Conservation (phyloP, 176 grass and related monocot species). For the Phragmites australis region DNA sequence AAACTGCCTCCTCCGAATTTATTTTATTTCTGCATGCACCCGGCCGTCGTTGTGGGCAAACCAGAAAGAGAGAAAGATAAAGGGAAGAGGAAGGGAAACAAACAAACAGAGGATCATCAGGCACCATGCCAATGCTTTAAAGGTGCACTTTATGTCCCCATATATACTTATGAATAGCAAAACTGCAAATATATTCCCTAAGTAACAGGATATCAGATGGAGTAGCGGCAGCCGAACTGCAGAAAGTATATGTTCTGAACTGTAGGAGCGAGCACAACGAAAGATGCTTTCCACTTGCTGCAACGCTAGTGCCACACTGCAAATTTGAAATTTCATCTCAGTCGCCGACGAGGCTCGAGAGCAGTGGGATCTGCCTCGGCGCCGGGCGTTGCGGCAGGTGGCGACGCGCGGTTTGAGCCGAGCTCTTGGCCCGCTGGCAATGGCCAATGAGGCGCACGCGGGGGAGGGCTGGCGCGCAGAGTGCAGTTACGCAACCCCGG, state of each 20-base stretch:
- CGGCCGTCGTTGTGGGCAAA: not conserved
- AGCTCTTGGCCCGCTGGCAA: not conserved
- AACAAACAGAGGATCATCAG: not conserved
- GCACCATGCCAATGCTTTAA: not conserved
- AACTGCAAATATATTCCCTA: slow-evolving; percentile 1
- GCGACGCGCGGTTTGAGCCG: slow-evolving; percentile 8
- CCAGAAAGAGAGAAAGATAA: not conserved
- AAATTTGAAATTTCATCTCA: not conserved
- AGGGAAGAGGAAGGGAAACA: not conserved
- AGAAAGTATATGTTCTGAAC: not conserved
- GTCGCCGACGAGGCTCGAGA: not conserved
- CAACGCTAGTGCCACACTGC: not conserved
- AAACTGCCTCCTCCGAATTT: not conserved
- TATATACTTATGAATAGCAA: not conserved
- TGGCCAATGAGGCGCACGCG: not conserved
- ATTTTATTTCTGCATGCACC: not conserved
- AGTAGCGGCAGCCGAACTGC: not conserved
- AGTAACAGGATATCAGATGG: not conserved
- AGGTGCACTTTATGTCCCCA: not conserved
- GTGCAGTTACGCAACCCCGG: not conserved
- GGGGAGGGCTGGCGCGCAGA: not conserved
- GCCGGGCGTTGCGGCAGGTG: slow-evolving; percentile 5
- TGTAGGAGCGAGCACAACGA: slow-evolving; percentile 17
- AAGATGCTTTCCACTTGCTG: slow-evolving; percentile 29
- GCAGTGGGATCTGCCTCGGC: not conserved